phyloP scores from a whole-genome alignment of 2,329 filamentous ascomycete species.

The Basipetospora chlamydospora region DNA sequence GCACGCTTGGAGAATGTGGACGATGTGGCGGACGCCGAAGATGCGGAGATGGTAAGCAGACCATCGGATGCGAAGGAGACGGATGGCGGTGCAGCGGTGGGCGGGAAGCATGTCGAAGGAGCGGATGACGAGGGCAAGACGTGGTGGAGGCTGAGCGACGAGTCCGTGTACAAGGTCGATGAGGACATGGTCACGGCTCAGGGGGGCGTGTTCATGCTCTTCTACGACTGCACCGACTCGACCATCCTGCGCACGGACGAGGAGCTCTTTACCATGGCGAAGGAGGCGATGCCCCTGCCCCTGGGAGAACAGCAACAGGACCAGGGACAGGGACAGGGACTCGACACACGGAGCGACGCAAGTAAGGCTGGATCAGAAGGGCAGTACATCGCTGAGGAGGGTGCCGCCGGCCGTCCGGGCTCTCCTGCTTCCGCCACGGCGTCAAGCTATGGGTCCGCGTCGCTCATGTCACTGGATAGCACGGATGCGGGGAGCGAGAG shows the following conservation, averaged over 20 bases:
- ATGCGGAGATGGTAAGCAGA: constrained; percentile 5
- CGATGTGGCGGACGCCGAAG: constrained; percentile 4
- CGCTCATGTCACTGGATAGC: no score
- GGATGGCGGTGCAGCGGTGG: constrained; percentile 8
- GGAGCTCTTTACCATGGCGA: constrained; percentile 1
- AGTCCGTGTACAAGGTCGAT: constrained; percentile 60
- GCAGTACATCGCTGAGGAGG: no score
- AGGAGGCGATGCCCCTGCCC: no score
- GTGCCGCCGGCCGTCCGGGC: no score
- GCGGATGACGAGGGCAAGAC: constrained; percentile 31
- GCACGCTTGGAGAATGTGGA: constrained; percentile 2
- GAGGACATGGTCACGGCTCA: constrained; percentile 62
- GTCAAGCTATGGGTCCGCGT: no score
- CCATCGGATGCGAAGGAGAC: constrained; percentile 7
- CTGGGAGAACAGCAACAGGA: no score
- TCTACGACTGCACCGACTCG: constrained; percentile 66
- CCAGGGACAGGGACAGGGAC: no score
- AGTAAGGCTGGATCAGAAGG: no score
- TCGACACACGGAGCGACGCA: no score
- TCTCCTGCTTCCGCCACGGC: no score
- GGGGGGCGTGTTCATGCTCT: constrained; percentile 88
- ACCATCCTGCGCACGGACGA: constrained; percentile 27
- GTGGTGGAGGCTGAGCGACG: constrained; percentile 90
- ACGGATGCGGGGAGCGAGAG: no score
- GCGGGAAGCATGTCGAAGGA: constrained; percentile 8